Evolutionary conservation across 2,329 filamentous ascomycete genomes (phyloP).

Genomic region (Daldinia sp.): DNA sequence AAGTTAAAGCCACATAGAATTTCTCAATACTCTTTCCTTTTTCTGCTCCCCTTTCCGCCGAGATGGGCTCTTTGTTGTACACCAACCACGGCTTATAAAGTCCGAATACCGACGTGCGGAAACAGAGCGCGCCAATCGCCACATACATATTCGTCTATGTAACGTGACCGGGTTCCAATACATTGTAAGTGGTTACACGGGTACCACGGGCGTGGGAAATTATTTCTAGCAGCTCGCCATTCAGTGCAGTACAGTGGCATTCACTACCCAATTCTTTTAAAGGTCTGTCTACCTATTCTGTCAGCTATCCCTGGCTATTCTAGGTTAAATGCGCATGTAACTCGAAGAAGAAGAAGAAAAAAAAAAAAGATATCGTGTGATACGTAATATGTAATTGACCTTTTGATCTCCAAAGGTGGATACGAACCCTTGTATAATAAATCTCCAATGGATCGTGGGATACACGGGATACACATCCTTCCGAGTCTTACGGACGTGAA

Average conservation of each 20-base stretch:
- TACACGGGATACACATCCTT: conserved; percentile 5
- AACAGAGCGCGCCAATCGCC: conserved; percentile 24
- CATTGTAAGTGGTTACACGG: conserved; percentile 24
- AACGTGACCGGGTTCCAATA: conserved; percentile 32
- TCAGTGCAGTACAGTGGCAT: background rate
- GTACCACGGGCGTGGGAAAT: conserved; percentile 35
- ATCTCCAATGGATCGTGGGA: conserved; percentile 3
- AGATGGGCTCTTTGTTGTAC: conserved; percentile 16
- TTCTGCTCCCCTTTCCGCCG: conserved; percentile 20
- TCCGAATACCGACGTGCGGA: conserved; percentile 41
- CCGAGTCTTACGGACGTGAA: conserved; percentile 1
- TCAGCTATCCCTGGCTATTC: conserved; percentile 4
- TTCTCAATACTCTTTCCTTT: conserved; percentile 5
- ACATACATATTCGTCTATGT: conserved; percentile 26
- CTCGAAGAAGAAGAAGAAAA: background rate
- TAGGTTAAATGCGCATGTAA: conserved; percentile 3
- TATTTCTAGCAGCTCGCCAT: conserved; percentile 11
- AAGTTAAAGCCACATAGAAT: conserved; percentile 5
- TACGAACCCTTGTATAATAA: conserved; percentile 12
- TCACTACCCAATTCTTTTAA: background rate
- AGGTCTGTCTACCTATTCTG: background rate
- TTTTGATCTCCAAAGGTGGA: conserved; percentile 16
- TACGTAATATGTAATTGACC: conserved; percentile 23
- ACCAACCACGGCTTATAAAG: conserved; percentile 32
- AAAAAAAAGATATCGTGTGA: conserved; percentile 10